phyloP scores from a whole-genome alignment of 345 rosid species.

The Excoecaria agallocha region DNA sequence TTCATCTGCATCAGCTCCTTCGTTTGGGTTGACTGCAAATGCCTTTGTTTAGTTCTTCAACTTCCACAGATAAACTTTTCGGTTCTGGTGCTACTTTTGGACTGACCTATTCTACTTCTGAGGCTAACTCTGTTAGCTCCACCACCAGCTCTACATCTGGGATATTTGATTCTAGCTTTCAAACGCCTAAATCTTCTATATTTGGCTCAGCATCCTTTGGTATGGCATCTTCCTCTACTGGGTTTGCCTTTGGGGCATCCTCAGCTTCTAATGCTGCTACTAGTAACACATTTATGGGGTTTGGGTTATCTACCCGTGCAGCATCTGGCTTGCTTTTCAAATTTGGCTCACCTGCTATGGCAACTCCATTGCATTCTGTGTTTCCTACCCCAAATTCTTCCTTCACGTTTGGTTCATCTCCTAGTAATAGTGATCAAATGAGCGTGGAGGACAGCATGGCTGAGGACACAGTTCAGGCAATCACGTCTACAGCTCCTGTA shows the following conservation, averaged over 20 bases:
- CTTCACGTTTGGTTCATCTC: conserved; percentile 45
- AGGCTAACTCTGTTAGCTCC: conserved; percentile 42
- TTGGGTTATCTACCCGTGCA: conserved; percentile 48
- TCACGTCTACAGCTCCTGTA: conserved; percentile 37
- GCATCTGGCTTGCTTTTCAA: conserved; percentile 48
- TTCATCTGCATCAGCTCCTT: conserved; percentile 51
- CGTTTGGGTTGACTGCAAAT: conserved; percentile 49
- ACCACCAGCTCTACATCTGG: conserved; percentile 30
- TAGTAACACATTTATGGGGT: conserved; percentile 35
- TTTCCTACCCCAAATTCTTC: conserved; percentile 48
- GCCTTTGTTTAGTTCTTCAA: conserved; percentile 50
- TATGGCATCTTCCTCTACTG: conserved; percentile 44
- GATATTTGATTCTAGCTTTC: conserved; percentile 57
- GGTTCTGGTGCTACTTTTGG: conserved; percentile 54
- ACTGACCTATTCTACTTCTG: conserved; percentile 34
- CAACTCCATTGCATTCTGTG: conserved; percentile 41
- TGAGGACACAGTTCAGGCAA: conserved; percentile 75
- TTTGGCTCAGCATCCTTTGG: conserved; percentile 37
- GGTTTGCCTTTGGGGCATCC: conserved; percentile 49
- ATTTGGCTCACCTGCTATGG: conserved; percentile 48
- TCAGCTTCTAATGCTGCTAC: conserved; percentile 37
- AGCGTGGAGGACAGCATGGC: conserved; percentile 97
- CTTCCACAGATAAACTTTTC: conserved; percentile 38
- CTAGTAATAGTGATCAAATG: conserved; percentile 66
- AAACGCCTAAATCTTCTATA: conserved; percentile 40